Percentiles rank a stretch among this genome's conserved stretches.
Conservation (phyloP, 1,284 basidiomycete species). For the Rhizoctonia solani region DNA sequence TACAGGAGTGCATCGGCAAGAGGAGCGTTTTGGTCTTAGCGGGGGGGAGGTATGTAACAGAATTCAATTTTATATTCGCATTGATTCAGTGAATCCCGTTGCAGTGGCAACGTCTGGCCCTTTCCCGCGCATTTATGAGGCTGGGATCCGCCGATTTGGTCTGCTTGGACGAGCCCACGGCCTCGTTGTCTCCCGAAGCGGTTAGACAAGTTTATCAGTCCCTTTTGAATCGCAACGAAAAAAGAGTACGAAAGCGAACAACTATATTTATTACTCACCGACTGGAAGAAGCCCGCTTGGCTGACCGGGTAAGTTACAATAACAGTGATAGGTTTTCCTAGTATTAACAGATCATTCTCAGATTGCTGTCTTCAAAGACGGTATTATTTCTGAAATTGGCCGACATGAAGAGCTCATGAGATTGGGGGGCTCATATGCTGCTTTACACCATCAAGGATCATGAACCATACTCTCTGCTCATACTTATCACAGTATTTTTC, state of each 20-base stretch:
- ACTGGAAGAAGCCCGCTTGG: conserved; percentile 74
- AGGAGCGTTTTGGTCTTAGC: conserved; percentile 24
- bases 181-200: conserved; percentile 77
- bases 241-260: conserved; percentile 55
- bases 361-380: conserved; percentile 82
- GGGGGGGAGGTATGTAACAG: conserved; percentile 20
- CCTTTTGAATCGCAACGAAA: conserved; percentile 23
- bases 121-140: conserved; percentile 82
- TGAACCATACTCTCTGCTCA: conserved; percentile 14
- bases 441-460: conserved; percentile 41
- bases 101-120: conserved; percentile 83
- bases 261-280: conserved; percentile 85
- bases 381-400: conserved; percentile 81
- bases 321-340: conserved; percentile 29
- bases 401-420: conserved; percentile 72
- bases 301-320: conserved; percentile 56
- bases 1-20: conserved; percentile 4
- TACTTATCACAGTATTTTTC: conserved; percentile 7
- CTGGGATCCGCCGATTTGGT: conserved; percentile 75
- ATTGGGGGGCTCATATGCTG: conserved; percentile 43
- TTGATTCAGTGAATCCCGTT: conserved; percentile 15
- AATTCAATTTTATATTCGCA: conserved; percentile 10
- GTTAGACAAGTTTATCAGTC: conserved; percentile 28
- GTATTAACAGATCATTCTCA: conserved; percentile 38
- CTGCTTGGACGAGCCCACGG: conserved; percentile 63